A percentile compares a stretch with the other conserved stretches of the same genome.
phyloP scores from a whole-genome alignment of 176 grass and related monocot genomes.

The Melocanna baccifera region DNA sequence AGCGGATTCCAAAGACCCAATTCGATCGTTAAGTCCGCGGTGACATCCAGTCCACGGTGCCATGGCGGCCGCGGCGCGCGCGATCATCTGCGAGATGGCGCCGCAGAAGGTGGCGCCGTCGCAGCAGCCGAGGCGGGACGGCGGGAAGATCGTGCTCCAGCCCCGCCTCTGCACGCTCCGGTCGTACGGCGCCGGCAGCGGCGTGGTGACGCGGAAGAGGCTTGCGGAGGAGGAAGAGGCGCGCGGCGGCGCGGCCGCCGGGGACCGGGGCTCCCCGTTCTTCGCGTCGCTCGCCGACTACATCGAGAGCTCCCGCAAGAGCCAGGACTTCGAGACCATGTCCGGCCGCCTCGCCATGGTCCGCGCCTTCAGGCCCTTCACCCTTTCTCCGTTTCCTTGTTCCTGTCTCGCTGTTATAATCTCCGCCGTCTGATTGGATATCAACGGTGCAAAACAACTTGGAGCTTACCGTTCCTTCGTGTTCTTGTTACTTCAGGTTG shows the following conservation, averaged over 20 bases:
- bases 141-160: conserved; percentile 80
- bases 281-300: conserved; percentile 89
- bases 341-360: conserved; percentile 98
- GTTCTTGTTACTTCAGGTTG: conserved; percentile 31
- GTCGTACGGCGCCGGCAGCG: conserved; percentile 63
- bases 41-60: not conserved
- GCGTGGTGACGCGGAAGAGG: conserved; percentile 35
- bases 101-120: conserved; percentile 40
- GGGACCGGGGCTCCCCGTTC: conserved; percentile 71
- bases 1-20: conserved; percentile 24
- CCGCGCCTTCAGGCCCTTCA: not conserved
- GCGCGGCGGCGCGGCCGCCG: not conserved
- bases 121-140: conserved; percentile 15
- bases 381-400: no score
- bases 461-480: not conserved
- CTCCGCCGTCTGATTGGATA: no score
- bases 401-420: no score
- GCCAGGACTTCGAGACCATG: conserved; percentile 90
- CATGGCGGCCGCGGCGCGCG: conserved; percentile 40
- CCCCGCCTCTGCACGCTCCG: conserved; percentile 85
- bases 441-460: no score
- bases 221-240: conserved; percentile 23
- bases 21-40: conserved; percentile 11
- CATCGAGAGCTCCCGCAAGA: conserved; percentile 92
- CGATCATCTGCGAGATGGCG: conserved; percentile 63